A percentile compares a stretch with the other conserved stretches of the same genome.
Conservation (phyloP, 495 filamentous ascomycete species). For the Trichoderma orchidacearum region DNA sequence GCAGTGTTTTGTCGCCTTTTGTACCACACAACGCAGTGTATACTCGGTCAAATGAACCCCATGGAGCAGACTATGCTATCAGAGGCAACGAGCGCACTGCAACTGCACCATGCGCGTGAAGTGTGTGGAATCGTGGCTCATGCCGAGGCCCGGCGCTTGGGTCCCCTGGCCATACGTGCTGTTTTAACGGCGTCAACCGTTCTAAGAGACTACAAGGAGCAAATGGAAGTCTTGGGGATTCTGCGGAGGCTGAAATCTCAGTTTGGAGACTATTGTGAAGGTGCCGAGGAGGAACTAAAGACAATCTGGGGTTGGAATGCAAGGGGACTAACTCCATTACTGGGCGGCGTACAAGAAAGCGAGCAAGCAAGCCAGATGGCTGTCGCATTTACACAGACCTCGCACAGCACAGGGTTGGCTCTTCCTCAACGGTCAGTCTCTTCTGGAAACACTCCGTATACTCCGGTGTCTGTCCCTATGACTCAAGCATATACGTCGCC, state of each 20-base stretch:
- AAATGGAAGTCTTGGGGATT: slow-evolving; percentile 71
- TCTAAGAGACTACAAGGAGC: slow-evolving; percentile 52
- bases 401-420: not conserved
- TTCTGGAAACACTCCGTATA: not conserved
- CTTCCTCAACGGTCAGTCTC: not conserved
- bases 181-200: slow-evolving; percentile 69
- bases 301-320: slow-evolving; percentile 63
- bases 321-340: no score
- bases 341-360: not conserved
- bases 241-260: slow-evolving; percentile 61
- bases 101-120: slow-evolving; percentile 59
- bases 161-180: slow-evolving; percentile 62
- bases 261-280: slow-evolving; percentile 58
- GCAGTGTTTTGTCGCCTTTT: slow-evolving; percentile 76
- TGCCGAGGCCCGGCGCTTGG: slow-evolving; percentile 65
- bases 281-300: slow-evolving; percentile 51
- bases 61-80: slow-evolving; percentile 31
- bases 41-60: slow-evolving; percentile 74
- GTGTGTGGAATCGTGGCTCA: slow-evolving; percentile 84
- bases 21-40: slow-evolving; percentile 72
- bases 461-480: not conserved
- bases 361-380: not conserved
- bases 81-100: slow-evolving; percentile 54
- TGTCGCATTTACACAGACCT: not conserved
- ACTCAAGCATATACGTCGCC: not conserved